Evolutionary conservation across 108 stramenopile species (phyloP).

Genomic region (Nitzschia inconspicua): DNA sequence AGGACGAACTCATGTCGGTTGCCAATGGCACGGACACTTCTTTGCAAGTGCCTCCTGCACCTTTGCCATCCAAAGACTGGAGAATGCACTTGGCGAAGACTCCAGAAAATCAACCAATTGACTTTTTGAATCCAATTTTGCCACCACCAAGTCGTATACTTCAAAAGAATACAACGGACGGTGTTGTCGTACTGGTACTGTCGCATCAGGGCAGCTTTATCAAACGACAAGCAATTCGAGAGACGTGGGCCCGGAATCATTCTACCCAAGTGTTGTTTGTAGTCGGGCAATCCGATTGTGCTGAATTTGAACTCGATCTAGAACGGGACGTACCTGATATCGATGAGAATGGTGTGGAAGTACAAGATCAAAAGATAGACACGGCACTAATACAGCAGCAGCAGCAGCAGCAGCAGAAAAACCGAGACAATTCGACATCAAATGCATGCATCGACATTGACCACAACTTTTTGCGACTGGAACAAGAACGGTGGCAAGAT

Average conservation of each 20-base stretch:
- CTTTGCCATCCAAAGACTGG: no score
- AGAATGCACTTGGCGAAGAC: no score
- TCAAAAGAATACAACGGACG: background rate
- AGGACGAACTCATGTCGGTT: no score
- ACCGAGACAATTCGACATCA: background rate
- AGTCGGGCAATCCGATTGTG: conserved; percentile 21
- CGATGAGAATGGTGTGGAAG: background rate
- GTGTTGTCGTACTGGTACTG: conserved; percentile 26
- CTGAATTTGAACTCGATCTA: background rate
- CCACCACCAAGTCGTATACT: background rate
- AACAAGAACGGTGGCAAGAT: conserved; percentile 23
- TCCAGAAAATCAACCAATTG: conserved; percentile 1
- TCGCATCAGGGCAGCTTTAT: conserved; percentile 25
- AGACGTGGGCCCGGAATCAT: conserved; percentile 28
- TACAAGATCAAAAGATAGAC: no score
- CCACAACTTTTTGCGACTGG: conserved; percentile 3
- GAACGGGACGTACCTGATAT: background rate
- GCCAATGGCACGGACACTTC: no score
- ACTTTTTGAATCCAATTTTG: conserved; percentile 5
- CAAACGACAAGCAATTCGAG: conserved; percentile 39
- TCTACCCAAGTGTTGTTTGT: conserved; percentile 32
- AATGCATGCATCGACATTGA: background rate
- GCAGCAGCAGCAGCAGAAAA: background rate
- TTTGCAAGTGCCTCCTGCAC: no score
- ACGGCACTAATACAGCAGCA: no score